Base-by-base conservation (phyloP, 2,329 filamentous ascomycete genomes). In the Phialophora expanda region DNA sequence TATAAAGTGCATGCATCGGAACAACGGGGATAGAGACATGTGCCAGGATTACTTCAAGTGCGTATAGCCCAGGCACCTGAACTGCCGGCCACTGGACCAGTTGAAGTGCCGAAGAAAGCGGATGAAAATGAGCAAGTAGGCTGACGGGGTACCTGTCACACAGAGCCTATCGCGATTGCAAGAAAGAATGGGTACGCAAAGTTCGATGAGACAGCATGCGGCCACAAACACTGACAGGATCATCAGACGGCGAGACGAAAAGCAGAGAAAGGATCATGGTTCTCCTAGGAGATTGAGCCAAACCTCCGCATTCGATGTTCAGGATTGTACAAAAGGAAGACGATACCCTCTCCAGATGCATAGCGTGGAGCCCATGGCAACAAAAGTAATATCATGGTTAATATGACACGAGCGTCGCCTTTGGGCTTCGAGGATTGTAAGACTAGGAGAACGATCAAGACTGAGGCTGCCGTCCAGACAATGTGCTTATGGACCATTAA, bases 41-140 rank as follows among this genome's bases (percentile, higher is more conserved):
- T 99, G 95, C 76, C 84, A 85, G 70, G 94, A 98, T 78, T 98
- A 96, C 76, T 98, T 99, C 76, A 92, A 97, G 93, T 97, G 77
- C 79, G 91, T 79, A 72, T 30, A 30, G 22, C 38, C 38, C 6
- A 9, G 30, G 30, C 30, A 44, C 38, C 38, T 44, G 17, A 8
- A 44, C 17, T 7, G 38, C 38, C 5, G 38, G 2, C 38, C 38
- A 44, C 17, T n/a, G 17, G 38, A 7, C 17, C 38, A n/a, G 38
- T 44, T 17, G 14, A n/a, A 44, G 17, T n/a, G 38, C 17, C 38
- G 20, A 44, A n/a, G 17, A 44, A 32, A 20, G 17, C 4, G 12
- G n/a, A 34, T n/a, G 53, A 22, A 24, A 22, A 22, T 17, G 38
- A 7, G 24, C 32, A n/a, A n/a, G 46, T 5, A 65, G 22, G 56